Base-by-base conservation (phyloP, 1,284 basidiomycete species). In the Heliocybe sulcata region DNA sequence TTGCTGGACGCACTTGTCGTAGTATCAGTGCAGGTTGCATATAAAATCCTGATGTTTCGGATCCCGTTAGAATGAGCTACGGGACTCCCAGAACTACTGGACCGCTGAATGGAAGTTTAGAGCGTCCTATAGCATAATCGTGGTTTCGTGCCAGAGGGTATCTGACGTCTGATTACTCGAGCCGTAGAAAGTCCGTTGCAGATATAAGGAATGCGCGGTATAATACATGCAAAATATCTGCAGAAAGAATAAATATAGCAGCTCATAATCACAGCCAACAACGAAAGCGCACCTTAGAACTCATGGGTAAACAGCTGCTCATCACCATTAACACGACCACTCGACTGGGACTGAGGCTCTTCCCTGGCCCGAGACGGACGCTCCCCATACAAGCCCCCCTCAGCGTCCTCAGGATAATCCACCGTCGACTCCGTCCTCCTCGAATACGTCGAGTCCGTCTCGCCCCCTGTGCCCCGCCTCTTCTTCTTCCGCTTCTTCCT, bases 351-450 rank as follows among this genome's bases (percentile, higher is more conserved):
- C 16, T 53, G 53, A 16, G 45, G 63, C 16, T 58, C 59, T n/a
- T 56, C 58, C 11, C 53, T 57, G 19, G 57, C 57, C 8, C 55
- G 53, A 45, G 57, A 54, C 35, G 58, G 57, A 19, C 59, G 62
- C 19, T 74, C 72, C 23, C 76, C 81, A 63, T 88, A 88, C 25
- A 80, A 69, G 10, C 79, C 82, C 45, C 86, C 83, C 61, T 84
- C 83, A 20, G 87, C 66, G 63, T 86, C 85, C 69, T 91, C 88
- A 3, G 88, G 88, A 63, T 77, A 78, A 51, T 83, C 83, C 3
- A 67, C 71, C 11, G 72, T 73, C 22, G 82, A 80, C 55, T 74
- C 68, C 53, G 71, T 77, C 58, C 72, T 64, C 20, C 69, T 65
- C n/a, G 82, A 81, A 49, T 70, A 67, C 23, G 72, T 62, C 10